phyloP scores from a whole-genome alignment of 345 rosid species.

The Erodium maritimum region DNA sequence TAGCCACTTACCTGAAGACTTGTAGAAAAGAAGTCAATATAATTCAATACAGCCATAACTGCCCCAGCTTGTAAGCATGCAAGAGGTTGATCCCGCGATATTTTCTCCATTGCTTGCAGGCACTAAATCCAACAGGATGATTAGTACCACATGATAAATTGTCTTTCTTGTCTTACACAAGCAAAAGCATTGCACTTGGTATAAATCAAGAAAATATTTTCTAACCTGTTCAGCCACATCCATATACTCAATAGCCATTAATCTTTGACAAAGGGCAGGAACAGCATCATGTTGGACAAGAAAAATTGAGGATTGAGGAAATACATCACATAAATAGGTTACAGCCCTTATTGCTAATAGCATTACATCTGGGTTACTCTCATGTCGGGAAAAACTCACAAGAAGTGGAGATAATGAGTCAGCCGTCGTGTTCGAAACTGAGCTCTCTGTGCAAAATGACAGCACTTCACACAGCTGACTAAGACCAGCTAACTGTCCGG shows the following conservation, averaged over 20 bases:
- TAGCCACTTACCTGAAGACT: constrained; percentile 56
- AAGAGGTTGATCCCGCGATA: constrained; percentile 76
- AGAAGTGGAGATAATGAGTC: constrained; percentile 68
- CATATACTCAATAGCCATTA: constrained; percentile 65
- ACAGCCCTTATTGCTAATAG: constrained; percentile 73
- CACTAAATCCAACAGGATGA: constrained; percentile 32
- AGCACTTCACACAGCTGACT: constrained; percentile 83
- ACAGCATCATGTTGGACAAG: constrained; percentile 73
- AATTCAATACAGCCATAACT: constrained; percentile 66
- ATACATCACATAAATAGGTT: constrained; percentile 83
- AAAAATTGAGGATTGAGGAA: constrained; percentile 55
- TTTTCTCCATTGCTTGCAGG: constrained; percentile 96
- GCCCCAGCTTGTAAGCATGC: constrained; percentile 89
- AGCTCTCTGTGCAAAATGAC: constrained; percentile 75
- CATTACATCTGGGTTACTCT: constrained; percentile 57
- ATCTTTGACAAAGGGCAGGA: constrained; percentile 72
- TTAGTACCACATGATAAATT: neutral
- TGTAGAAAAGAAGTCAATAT: constrained; percentile 77
- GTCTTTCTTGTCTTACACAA: neutral
- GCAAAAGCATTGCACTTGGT: neutral
- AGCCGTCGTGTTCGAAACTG: constrained; percentile 51
- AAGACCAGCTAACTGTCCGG: constrained; percentile 48
- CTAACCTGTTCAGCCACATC: constrained; percentile 95
- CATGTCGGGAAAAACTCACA: constrained; percentile 54
- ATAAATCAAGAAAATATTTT: neutral